Conservation (phyloP, 2,329 filamentous ascomycete genomes). For the Trichoderma sp. region DNA sequence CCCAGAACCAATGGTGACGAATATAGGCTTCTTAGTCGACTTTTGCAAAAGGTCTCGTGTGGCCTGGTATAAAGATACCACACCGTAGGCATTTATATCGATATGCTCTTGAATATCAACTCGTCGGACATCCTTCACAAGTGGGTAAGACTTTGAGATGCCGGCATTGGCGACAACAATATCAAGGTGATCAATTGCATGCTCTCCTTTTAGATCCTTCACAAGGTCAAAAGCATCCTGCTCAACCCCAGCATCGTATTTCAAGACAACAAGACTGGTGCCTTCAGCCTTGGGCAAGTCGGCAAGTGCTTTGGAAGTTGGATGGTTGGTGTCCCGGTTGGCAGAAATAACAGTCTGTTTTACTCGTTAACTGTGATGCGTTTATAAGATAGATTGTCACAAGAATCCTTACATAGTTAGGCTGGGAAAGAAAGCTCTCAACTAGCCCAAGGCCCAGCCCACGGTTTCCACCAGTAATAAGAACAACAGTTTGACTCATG, state of each 20-base stretch:
- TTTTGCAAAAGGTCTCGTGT: constrained; percentile 39
- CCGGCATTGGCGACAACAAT: constrained; percentile 55
- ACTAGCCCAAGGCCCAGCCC: constrained; percentile 44
- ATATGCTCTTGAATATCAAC: constrained; percentile 42
- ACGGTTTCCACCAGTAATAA: constrained; percentile 44
- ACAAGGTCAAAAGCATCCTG: constrained; percentile 34
- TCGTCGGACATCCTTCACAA: constrained; percentile 32
- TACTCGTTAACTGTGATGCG: background rate
- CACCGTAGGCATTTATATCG: constrained; percentile 46
- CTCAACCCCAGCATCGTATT: constrained; percentile 30
- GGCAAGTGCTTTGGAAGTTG: constrained; percentile 40
- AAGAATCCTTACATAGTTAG: constrained; percentile 28
- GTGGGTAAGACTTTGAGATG: constrained; percentile 35
- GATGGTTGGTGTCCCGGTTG: constrained; percentile 27
- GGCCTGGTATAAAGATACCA: constrained; percentile 39
- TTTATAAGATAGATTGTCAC: background rate
- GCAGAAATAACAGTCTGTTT: background rate
- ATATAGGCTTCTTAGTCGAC: constrained; percentile 31
- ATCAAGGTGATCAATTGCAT: constrained; percentile 43
- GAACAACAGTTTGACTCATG: background rate
- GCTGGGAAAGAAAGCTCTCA: constrained; percentile 45
- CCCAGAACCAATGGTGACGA: constrained; percentile 38
- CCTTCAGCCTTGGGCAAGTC: constrained; percentile 26
- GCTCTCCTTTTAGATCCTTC: constrained; percentile 15
- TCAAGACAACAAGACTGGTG: background rate